Base-by-base conservation (phyloP, 1,284 basidiomycete species). In the Tilletia caries region DNA sequence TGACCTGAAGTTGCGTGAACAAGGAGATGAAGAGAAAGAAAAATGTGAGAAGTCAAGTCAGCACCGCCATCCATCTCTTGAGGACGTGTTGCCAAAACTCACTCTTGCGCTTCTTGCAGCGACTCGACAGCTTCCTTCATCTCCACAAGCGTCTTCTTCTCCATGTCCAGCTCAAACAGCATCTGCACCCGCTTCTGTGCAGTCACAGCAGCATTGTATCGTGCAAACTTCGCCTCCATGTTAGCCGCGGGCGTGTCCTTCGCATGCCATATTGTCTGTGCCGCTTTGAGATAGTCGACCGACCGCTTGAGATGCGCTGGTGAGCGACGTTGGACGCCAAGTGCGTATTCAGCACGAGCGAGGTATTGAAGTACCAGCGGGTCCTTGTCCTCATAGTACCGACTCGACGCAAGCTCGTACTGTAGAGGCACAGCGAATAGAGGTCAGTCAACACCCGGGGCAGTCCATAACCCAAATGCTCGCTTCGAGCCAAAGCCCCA, bases 151-250 rank as follows among this genome's bases (percentile, higher is more conserved):
- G 67, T 67, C 62, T 76, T 74, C 67, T 75, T 74, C 62, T 77
- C 77, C 66, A 73, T 68, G 32, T 71, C 75, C 54, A 76, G 62
- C 18, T 82, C 79, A 48, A 79, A 79, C 34, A 83, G 74, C 77
- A 83, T 76, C 74, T 81, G 77, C 41, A 83, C 64, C 18, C 73
- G 72, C 48, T 81, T 80, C 25, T 83, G 81, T 50, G 76, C 70
- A 27, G 77, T 82, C 52, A 83, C 80, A 0, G 80, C 81, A 60
- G 66, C 70, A 65, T 83, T 83, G 76, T 81, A 83, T 65, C 75
- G 70, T 64, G 78, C 71, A 70, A 76, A 80, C 29, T 75, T 75
- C 15, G 72, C 72, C 65, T 76, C 76, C 34, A 71, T 66, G 12
- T 73, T 69, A 25, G 75, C 60, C 25, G 67, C 52, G 13, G 70